These are phyloP conservation scores for Meripilus lineatus DNA, from an alignment of 1,284 basidiomycete species.

Conservation along the genomic window DNA sequence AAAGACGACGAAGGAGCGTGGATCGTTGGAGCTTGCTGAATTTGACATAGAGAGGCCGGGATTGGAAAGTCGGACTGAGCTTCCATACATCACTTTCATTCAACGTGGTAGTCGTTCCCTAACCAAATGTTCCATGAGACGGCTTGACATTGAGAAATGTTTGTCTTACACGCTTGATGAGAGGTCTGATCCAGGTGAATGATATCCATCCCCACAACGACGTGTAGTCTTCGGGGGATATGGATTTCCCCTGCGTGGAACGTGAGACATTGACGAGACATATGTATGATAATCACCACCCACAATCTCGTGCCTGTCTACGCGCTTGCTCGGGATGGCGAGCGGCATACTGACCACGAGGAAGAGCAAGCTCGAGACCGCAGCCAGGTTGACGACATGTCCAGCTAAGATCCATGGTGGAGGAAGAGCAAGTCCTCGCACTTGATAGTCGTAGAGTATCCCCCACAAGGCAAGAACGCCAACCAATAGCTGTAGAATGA, in stretches of 20 bases:
- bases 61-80: conserved; percentile 65
- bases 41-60: conserved; percentile 60
- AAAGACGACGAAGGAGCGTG: conserved; percentile 61
- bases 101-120: conserved; percentile 58
- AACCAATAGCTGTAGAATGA: conserved; percentile 37
- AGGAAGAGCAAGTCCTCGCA: conserved; percentile 35
- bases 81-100: conserved; percentile 69
- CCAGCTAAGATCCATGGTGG: conserved; percentile 24
- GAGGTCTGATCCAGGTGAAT: conserved; percentile 73
- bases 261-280: conserved; percentile 2
- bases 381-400: conserved; percentile 39
- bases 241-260: conserved; percentile 45
- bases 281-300: conserved; percentile 17
- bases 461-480: conserved; percentile 44
- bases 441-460: conserved; percentile 39
- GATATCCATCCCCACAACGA: conserved; percentile 75
- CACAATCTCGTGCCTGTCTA: conserved; percentile 49
- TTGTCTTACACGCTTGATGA: conserved; percentile 47
- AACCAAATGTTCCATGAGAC: conserved; percentile 1
- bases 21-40: conserved; percentile 40
- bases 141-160: not conserved
- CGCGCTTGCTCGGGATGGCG: conserved; percentile 42
- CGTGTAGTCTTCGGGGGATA: conserved; percentile 74
- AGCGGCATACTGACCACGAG: conserved; percentile 55
- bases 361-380: conserved; percentile 34